Percentiles rank a stretch among this genome's conserved stretches.
These are phyloP conservation scores for Apiospora marii DNA, from an alignment of 2,329 filamentous ascomycete genomes.

Conservation along the genomic window DNA sequence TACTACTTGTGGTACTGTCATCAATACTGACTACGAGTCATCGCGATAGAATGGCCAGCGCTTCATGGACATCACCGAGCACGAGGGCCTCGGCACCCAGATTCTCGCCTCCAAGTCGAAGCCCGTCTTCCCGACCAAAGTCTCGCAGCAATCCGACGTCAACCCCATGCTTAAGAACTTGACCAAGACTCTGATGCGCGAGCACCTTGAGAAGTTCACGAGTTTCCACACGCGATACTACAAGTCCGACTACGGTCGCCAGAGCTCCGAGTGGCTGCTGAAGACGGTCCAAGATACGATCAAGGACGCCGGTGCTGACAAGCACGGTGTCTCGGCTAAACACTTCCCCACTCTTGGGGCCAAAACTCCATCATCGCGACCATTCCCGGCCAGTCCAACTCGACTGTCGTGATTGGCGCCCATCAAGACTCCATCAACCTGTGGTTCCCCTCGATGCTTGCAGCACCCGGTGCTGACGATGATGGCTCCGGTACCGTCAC, in stretches of 20 bases:
- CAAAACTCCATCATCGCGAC: constrained; percentile 92
- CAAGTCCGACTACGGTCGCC: constrained; percentile 77
- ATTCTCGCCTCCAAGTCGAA: constrained; percentile 42
- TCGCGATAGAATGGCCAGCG: constrained; percentile 74
- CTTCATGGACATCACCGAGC: constrained; percentile 95
- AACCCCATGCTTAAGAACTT: constrained; percentile 72
- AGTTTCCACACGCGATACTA: constrained; percentile 85
- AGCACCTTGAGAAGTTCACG: constrained; percentile 80
- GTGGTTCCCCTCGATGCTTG: constrained; percentile 82
- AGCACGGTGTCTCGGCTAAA: constrained; percentile 71
- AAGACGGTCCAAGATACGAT: constrained; percentile 77
- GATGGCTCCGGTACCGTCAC: constrained; percentile 94
- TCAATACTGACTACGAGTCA: constrained; percentile 29
- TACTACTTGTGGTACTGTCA: background rate
- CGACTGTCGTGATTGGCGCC: constrained; percentile 87
- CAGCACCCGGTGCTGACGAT: constrained; percentile 93
- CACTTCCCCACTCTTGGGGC: constrained; percentile 82
- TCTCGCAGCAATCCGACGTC: constrained; percentile 71
- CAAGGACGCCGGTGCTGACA: constrained; percentile 72
- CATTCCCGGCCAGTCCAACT: constrained; percentile 84
- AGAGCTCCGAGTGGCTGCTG: constrained; percentile 90
- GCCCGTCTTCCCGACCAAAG: constrained; percentile 73
- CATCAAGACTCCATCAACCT: constrained; percentile 97
- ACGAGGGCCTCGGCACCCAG: constrained; percentile 66
- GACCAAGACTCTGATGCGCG: constrained; percentile 77